Percentiles rank a stretch among this genome's conserved stretches.
These are phyloP conservation scores for Alternaria ventricosa DNA, from an alignment of 2,329 filamentous ascomycete species.

Conservation along the genomic window DNA sequence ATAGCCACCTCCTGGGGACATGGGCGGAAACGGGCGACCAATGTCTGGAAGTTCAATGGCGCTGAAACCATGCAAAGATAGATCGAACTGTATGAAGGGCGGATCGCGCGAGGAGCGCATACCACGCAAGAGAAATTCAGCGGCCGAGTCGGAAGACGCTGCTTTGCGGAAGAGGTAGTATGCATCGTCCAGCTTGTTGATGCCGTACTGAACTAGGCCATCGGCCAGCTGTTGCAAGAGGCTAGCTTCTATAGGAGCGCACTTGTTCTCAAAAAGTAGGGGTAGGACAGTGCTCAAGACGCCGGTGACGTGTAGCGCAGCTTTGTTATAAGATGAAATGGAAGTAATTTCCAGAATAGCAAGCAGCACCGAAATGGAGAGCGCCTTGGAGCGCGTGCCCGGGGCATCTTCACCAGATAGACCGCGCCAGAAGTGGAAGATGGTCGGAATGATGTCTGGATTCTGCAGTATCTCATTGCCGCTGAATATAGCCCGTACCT, in stretches of 20 bases:
- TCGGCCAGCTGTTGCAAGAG: conserved; percentile 71
- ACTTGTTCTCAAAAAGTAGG: conserved; percentile 45
- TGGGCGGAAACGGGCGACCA: conserved; percentile 82
- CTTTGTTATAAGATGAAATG: conserved; percentile 48
- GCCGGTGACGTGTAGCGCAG: conserved; percentile 46
- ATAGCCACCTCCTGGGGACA: conserved; percentile 76
- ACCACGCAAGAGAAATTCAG: conserved; percentile 76
- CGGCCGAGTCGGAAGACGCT: conserved; percentile 57
- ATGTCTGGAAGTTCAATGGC: conserved; percentile 90
- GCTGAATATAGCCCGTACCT: conserved; percentile 45
- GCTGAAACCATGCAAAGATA: conserved; percentile 84
- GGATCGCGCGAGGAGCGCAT: conserved; percentile 78
- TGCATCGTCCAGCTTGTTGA: conserved; percentile 82
- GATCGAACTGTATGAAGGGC: conserved; percentile 90
- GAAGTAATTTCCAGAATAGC: conserved; percentile 43
- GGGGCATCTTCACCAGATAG: conserved; percentile 41
- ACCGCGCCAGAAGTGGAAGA: conserved; percentile 49
- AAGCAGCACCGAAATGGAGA: conserved; percentile 47
- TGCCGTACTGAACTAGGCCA: conserved; percentile 74
- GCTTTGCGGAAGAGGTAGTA: conserved; percentile 73
- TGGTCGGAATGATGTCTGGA: conserved; percentile 48
- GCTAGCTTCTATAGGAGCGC: conserved; percentile 33
- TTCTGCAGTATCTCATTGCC: conserved; percentile 51
- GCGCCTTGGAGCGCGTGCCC: conserved; percentile 41
- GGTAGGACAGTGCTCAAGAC: conserved; percentile 45